These are phyloP conservation scores for Lithocarpus polystachyus DNA, from an alignment of 306 rosid genomes.

Conservation along the genomic window DNA sequence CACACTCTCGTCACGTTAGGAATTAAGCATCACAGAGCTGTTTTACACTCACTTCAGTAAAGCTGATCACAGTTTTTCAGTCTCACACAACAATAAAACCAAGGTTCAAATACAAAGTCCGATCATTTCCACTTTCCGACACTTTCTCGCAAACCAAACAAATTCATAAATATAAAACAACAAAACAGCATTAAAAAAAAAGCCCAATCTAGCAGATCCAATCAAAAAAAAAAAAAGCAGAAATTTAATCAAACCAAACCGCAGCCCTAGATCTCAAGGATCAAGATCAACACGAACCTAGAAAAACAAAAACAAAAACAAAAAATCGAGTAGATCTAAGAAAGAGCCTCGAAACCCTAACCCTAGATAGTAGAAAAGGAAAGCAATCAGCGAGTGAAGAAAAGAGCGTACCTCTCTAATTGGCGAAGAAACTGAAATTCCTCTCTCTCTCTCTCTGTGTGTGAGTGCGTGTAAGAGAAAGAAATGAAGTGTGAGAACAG, in stretches of 20 bases:
- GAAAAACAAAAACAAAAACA: neutral
- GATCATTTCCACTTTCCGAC: neutral
- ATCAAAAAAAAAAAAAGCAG: neutral
- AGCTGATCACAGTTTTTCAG: neutral
- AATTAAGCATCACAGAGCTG: neutral
- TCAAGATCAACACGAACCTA: neutral
- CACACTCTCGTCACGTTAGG: neutral
- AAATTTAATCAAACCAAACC: neutral
- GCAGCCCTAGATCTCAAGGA: constrained; percentile 14
- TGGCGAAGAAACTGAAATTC: constrained; percentile 1
- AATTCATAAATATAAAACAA: neutral
- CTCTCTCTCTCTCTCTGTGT: neutral
- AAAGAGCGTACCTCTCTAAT: constrained; percentile 13
- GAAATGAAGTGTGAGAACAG: neutral
- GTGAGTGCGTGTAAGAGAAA: neutral
- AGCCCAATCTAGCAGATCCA: constrained; percentile 3
- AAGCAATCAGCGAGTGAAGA: neutral
- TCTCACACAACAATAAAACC: neutral
- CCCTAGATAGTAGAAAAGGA: neutral
- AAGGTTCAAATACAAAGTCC: neutral
- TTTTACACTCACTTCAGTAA: neutral
- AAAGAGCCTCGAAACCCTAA: neutral
- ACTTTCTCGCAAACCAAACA: constrained; percentile 1
- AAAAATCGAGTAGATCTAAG: neutral
- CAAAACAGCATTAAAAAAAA: neutral